Evolutionary conservation across 768 basidiomycete genomes (phyloP).

Genomic region (Leccinum longicurvipes): DNA sequence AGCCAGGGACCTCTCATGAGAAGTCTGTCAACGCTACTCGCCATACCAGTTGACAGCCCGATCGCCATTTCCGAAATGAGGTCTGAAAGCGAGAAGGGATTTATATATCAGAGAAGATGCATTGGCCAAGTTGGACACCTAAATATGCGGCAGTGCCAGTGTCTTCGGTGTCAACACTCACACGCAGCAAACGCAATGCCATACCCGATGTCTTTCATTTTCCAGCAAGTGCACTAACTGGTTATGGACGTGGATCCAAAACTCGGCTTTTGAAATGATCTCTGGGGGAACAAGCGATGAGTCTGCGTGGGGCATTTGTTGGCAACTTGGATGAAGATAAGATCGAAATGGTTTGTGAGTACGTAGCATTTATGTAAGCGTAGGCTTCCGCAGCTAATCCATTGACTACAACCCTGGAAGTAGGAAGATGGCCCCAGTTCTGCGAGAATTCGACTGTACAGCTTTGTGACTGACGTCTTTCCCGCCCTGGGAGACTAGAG

Average conservation of each 20-base stretch:
- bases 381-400: not conserved
- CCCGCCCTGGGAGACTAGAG: too few relatives aligned
- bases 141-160: too few relatives aligned
- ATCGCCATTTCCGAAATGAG: conserved; percentile 57
- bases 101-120: conserved; percentile 79
- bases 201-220: conserved; percentile 76
- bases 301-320: conserved; percentile 90
- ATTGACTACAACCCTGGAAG: not conserved
- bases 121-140: conserved; percentile 89
- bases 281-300: conserved; percentile 64
- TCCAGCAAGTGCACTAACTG: conserved; percentile 63
- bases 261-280: conserved; percentile 70
- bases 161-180: not conserved
- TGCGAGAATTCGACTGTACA: too few relatives aligned
- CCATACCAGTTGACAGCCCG: conserved; percentile 93
- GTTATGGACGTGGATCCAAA: conserved; percentile 72
- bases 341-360: not conserved
- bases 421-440: not conserved
- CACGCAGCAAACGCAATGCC: conserved; percentile 10
- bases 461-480: too few relatives aligned
- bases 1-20: not conserved
- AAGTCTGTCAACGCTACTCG: conserved; percentile 38
- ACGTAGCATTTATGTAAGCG: conserved; percentile 11
- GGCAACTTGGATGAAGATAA: not conserved
- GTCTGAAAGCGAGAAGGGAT: conserved; percentile 63